Base-by-base conservation (phyloP, 768 basidiomycete species). In the Lentinus tigrinus region DNA sequence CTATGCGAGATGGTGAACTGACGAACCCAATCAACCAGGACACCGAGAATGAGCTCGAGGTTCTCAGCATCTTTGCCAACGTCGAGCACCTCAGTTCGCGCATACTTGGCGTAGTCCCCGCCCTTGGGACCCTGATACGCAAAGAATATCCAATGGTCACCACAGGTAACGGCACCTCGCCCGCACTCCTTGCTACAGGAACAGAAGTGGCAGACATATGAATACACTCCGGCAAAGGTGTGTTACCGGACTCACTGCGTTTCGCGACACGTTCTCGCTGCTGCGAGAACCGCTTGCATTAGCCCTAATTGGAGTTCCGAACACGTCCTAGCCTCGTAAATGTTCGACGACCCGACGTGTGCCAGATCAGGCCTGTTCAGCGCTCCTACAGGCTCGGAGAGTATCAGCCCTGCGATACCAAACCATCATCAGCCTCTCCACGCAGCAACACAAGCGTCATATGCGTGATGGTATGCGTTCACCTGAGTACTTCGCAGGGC, bases 81-180 rank as follows among this genome's bases (percentile, higher is more conserved):
- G 34, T 36, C 31, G 17, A 50, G 49, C 49, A 50, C 49, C 34
- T 50, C 49, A 16, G 49, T 50, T 3, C 49, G 49, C 4, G 49
- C 49, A 34, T 50, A 50, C 36, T 50, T 50, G 13, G 49, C 49
- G 49, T 50, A 50, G 31, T 50, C 49, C n/a, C 31, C 23, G 4
- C 49, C 49, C 49, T 50, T 37, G 34, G 49, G 49, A 31, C 31
- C 49, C 49, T 50, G 49, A 34, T 50, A 50, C n/a, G 49, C 31
- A 21, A 50, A 50, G 49, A 50, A 50, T 16, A 50, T 37, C 49
- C 49, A 50, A 24, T 50, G 49, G 17, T 50, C 49, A n/a, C 49
- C 49, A 23, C 49, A 50, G 14, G 49, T 50, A 17, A 50, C 49
- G 28, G 49, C 49, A 28, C 49, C 49, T 17, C 49, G 16, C 19